phyloP scores from a whole-genome alignment of 2,329 filamentous ascomycete genomes.

The Fusarium verrucosum region DNA sequence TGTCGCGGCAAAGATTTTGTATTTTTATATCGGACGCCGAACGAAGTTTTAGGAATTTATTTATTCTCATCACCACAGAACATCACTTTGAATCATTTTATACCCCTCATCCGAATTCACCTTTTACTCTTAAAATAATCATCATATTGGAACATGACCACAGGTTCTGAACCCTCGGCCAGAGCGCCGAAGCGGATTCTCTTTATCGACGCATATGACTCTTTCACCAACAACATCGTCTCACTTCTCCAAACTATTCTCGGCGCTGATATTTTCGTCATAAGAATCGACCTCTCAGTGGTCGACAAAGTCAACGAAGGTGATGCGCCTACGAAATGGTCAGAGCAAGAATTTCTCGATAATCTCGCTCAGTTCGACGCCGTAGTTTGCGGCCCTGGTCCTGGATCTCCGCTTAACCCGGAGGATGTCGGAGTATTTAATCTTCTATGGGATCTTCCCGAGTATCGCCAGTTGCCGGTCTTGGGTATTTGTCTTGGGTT shows the following conservation, averaged over 20 bases:
- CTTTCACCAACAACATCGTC: slow-evolving; percentile 95
- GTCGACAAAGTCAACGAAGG: slow-evolving; percentile 54
- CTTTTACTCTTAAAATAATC: not conserved
- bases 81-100: not conserved
- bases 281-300: slow-evolving; percentile 55
- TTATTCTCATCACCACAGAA: not conserved
- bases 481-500: slow-evolving; percentile 91
- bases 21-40: slow-evolving; percentile 19
- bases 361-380: slow-evolving; percentile 74
- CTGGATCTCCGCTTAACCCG: slow-evolving; percentile 77
- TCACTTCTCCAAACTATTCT: slow-evolving; percentile 78
- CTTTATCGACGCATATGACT: slow-evolving; percentile 96
- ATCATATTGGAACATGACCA: slow-evolving; percentile 26
- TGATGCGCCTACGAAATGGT: slow-evolving; percentile 47
- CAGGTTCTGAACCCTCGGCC: slow-evolving; percentile 29
- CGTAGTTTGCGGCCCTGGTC: slow-evolving; percentile 89
- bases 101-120: not conserved
- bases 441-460: slow-evolving; percentile 74
- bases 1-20: slow-evolving; percentile 41
- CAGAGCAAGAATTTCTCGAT: slow-evolving; percentile 53
- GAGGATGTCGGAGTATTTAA: slow-evolving; percentile 86
- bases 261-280: slow-evolving; percentile 67
- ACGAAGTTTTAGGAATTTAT: slow-evolving; percentile 11
- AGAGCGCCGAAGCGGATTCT: slow-evolving; percentile 65
- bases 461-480: slow-evolving; percentile 72